A percentile compares a stretch with the other conserved stretches of the same genome.
Evolutionary conservation across 108 stramenopile genomes (phyloP).

Genomic region (Mediolabrus comicus): DNA sequence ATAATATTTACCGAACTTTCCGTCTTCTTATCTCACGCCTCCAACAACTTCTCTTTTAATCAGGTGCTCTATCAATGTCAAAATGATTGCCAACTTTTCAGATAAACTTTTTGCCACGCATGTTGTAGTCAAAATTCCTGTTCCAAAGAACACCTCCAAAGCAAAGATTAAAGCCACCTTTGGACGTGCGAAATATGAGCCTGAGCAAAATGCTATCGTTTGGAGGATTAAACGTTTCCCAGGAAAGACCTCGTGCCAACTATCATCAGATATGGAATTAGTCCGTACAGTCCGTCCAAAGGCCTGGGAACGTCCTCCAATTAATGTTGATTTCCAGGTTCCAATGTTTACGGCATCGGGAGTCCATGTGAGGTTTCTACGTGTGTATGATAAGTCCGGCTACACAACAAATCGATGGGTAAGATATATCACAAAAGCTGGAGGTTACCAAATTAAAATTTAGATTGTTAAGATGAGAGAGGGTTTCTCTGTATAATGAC

Average conservation of each 20-base stretch:
- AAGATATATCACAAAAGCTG: constrained; percentile 97
- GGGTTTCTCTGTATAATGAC: background rate
- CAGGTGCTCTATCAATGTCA: constrained; percentile 92
- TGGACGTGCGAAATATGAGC: constrained; percentile 97
- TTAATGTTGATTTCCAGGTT: constrained; percentile 96
- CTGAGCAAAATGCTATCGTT: constrained; percentile 96
- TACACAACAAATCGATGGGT: constrained; percentile 98
- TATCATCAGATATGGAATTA: constrained; percentile 93
- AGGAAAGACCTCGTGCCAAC: constrained; percentile 92
- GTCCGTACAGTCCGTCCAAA: constrained; percentile 93
- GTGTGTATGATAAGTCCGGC: constrained; percentile 97
- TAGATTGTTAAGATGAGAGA: constrained; percentile 41
- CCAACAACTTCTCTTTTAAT: background rate
- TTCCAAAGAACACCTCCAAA: constrained; percentile 96
- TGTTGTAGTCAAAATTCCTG: constrained; percentile 96
- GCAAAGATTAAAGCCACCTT: constrained; percentile 90
- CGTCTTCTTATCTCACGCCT: background rate
- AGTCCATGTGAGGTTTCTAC: constrained; percentile 96
- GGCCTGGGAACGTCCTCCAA: constrained; percentile 96
- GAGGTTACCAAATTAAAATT: constrained; percentile 95
- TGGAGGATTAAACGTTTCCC: constrained; percentile 97
- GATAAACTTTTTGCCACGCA: constrained; percentile 93
- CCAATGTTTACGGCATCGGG: constrained; percentile 98
- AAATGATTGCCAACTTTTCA: constrained; percentile 91
- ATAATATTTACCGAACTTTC: too few relatives aligned